Percentiles rank a stretch among this genome's conserved stretches.
Evolutionary conservation across 805 yeast species (phyloP).

Genomic region (Candida krabiensis): DNA sequence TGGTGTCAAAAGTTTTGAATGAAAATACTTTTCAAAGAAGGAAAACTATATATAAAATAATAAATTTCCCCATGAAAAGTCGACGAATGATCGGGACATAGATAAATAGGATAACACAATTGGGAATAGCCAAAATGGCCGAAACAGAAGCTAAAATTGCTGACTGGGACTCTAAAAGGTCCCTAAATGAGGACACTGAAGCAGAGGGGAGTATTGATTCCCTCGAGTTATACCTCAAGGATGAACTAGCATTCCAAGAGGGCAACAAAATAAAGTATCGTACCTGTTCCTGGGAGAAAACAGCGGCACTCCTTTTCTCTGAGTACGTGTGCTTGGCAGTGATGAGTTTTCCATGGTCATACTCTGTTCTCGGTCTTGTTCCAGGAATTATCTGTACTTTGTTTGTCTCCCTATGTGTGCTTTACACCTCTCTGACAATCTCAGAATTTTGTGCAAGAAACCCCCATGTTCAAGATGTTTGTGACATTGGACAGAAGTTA

Average conservation of each 20-base stretch:
- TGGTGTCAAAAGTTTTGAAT: not conserved
- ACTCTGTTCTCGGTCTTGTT: constrained; percentile 56
- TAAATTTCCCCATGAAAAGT: no score
- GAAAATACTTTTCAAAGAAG: not conserved
- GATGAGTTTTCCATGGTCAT: constrained; percentile 68
- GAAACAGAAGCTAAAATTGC: not conserved
- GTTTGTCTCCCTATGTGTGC: constrained; percentile 48
- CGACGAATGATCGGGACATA: no score
- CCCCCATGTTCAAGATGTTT: constrained; percentile 52
- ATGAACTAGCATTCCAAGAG: constrained; percentile 12
- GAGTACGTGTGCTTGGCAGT: constrained; percentile 64
- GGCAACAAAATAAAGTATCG: constrained; percentile 42
- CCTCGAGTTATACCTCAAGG: constrained; percentile 7
- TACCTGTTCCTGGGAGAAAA: constrained; percentile 56
- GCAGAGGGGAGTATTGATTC: constrained; percentile 7
- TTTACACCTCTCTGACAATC: constrained; percentile 56
- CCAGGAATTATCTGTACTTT: constrained; percentile 58
- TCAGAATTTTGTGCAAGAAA: constrained; percentile 54
- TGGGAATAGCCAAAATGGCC: not conserved
- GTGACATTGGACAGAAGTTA: constrained; percentile 59
- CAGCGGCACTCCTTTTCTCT: constrained; percentile 58
- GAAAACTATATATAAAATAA: not conserved
- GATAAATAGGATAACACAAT: not conserved
- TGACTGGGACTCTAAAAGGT: not conserved
- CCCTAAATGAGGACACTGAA: constrained; percentile 1